These are phyloP conservation scores for Penicillium pancosmium DNA, from an alignment of 495 filamentous ascomycete species.

Conservation along the genomic window DNA sequence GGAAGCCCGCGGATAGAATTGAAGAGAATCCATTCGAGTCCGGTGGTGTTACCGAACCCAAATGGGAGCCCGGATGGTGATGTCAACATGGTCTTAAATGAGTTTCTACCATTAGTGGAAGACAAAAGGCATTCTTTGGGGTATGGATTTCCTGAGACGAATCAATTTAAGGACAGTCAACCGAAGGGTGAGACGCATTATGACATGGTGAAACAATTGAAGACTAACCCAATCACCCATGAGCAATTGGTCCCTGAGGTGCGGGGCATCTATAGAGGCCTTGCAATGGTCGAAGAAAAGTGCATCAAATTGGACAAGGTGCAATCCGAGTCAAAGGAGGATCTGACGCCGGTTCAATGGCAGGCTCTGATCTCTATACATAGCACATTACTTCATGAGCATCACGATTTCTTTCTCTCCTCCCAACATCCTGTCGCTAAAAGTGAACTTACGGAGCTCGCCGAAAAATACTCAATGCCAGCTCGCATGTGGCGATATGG, in stretches of 20 bases:
- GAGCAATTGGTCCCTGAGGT: slow-evolving; percentile 70
- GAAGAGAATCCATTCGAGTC: slow-evolving; percentile 12
- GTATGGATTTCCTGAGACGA: background rate
- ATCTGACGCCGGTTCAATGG: slow-evolving; percentile 66
- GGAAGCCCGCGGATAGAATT: slow-evolving; percentile 2
- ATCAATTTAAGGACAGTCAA: background rate
- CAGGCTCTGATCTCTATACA: slow-evolving; percentile 73
- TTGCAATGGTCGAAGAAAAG: slow-evolving; percentile 80
- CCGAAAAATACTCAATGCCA: slow-evolving; percentile 77
- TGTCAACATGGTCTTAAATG: slow-evolving; percentile 3
- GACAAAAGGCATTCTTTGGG: background rate
- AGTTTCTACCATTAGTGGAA: background rate
- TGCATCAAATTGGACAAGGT: slow-evolving; percentile 73
- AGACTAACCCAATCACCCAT: slow-evolving; percentile 71
- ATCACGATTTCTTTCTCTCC: slow-evolving; percentile 81
- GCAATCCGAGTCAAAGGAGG: slow-evolving; percentile 46
- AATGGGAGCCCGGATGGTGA: background rate
- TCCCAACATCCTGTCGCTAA: slow-evolving; percentile 74
- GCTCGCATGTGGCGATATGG: slow-evolving; percentile 84
- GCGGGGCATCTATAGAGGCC: slow-evolving; percentile 73
- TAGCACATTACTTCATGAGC: slow-evolving; percentile 71
- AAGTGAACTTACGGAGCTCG: slow-evolving; percentile 56
- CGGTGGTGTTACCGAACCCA: slow-evolving; percentile 5
- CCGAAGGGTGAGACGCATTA: background rate
- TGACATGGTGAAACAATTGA: slow-evolving; percentile 54